A percentile compares a stretch with the other conserved stretches of the same genome.
phyloP scores from a whole-genome alignment of 2,329 filamentous ascomycete species.

The Epichloe bromicola region DNA sequence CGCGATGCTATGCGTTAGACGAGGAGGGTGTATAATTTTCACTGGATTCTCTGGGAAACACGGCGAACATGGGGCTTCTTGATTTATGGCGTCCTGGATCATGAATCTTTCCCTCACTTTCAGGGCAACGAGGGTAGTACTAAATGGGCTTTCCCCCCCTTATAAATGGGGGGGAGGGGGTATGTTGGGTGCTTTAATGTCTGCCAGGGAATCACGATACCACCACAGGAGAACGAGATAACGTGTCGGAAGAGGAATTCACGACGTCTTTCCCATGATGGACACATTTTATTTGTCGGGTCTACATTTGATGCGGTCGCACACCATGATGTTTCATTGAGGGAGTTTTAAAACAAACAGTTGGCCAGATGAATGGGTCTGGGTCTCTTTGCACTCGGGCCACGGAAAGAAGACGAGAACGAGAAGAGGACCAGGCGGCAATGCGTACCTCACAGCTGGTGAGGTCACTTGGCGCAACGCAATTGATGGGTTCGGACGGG shows the following conservation, averaged over 20 bases:
- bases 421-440: constrained; percentile 1
- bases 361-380: too few species aligned
- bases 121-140: background rate
- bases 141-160: background rate
- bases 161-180: background rate
- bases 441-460: background rate
- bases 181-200: background rate
- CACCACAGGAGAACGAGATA: background rate
- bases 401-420: too few species aligned
- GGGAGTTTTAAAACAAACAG: background rate
- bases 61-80: background rate
- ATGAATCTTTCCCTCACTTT: background rate
- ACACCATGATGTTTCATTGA: background rate
- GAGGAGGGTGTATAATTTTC: background rate
- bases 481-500: background rate
- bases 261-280: background rate
- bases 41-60: constrained; percentile 1
- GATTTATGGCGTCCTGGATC: constrained; percentile 2
- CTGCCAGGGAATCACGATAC: background rate
- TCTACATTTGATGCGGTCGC: background rate
- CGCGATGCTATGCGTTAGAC: background rate
- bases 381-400: background rate
- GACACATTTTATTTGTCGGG: background rate
- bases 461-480: background rate
- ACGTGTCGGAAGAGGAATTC: background rate